Base-by-base conservation (phyloP, 1,284 basidiomycete species). In the Malassezia obtusa region DNA sequence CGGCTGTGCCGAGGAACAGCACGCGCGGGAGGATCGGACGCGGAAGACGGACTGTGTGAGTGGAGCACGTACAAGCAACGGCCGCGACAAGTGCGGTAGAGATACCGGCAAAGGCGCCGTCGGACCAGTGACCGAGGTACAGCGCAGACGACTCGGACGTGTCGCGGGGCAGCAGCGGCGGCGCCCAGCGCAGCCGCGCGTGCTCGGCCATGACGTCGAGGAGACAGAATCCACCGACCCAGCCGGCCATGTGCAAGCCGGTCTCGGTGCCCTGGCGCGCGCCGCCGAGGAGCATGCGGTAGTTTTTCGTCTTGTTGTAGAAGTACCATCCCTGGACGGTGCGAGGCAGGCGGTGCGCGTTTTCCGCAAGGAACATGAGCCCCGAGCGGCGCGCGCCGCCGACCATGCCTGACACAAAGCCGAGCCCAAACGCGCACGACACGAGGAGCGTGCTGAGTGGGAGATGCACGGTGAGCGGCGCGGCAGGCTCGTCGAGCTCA, bases 321-420 rank as follows among this genome's bases (percentile, higher is more conserved):
- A 73, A 73, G 57, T 70, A 73, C 71, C 71, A 73, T 6, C 71
- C 71, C 31, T 73, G 71, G 9, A 71, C 69, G 12, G 71, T 73
- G 32, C 64, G 61, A 2, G 71, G 71, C 19, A 62, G 49, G 2
- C 69, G 57, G 33, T 73, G 71, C 3, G 71, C 69, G 53, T 73
- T 73, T 48, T 73, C 71, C 0, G 71, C 71, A 58, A 73, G 65
- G 31, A 65, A 73, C 1, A 71, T 65, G 19, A 68, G 54, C 7
- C 57, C 59, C 4, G 69, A 64, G 12, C 56, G 45, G 15, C 59
- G 60, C 26, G 67, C 67, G 0, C 57, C 52, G 2, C 50, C 61
- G 21, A 61, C 37, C n/a, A 67, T 28, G 15, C 68, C 70, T 14
- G 67, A 65, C 12, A 61, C 26, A 4, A 71, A 57, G 8, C 70